Evolutionary conservation across 2,329 filamentous ascomycete genomes (phyloP).

Genomic region (Aspergillus melleus): DNA sequence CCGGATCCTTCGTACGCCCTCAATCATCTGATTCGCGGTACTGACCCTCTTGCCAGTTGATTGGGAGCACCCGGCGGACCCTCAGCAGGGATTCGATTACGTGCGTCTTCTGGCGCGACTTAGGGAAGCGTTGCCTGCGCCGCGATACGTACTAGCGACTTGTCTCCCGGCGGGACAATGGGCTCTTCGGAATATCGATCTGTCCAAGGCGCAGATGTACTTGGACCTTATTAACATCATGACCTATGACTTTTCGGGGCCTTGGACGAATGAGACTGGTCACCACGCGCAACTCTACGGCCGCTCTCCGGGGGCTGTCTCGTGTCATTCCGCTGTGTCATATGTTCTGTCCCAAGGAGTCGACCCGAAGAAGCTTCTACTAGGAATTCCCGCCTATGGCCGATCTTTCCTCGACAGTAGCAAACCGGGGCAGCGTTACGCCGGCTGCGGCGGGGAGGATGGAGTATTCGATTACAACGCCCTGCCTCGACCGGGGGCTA

Average conservation of each 20-base stretch:
- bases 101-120: slow-evolving; percentile 66
- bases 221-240: slow-evolving; percentile 77
- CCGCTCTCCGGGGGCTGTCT: slow-evolving; percentile 51
- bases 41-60: slow-evolving; percentile 57
- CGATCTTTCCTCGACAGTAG: slow-evolving; percentile 69
- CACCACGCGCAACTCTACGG: slow-evolving; percentile 76
- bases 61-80: slow-evolving; percentile 73
- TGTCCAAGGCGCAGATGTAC: slow-evolving; percentile 61
- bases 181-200: slow-evolving; percentile 68
- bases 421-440: slow-evolving; percentile 63
- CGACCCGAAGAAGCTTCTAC: slow-evolving; percentile 67
- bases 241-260: slow-evolving; percentile 76
- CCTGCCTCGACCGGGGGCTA: slow-evolving; percentile 61
- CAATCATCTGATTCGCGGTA: background rate
- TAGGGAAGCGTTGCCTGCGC: slow-evolving; percentile 66
- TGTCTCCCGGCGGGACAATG: slow-evolving; percentile 68
- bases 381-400: slow-evolving; percentile 75
- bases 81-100: slow-evolving; percentile 68
- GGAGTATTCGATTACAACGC: slow-evolving; percentile 73
- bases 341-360: slow-evolving; percentile 68
- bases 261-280: slow-evolving; percentile 67
- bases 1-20: background rate
- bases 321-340: slow-evolving; percentile 65
- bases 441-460: slow-evolving; percentile 57
- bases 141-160: slow-evolving; percentile 68